Evolutionary conservation across 805 yeast species (phyloP), one percentile per base, ranked within the genome.

Genomic region (Barnettozyma salicaria): DNA sequence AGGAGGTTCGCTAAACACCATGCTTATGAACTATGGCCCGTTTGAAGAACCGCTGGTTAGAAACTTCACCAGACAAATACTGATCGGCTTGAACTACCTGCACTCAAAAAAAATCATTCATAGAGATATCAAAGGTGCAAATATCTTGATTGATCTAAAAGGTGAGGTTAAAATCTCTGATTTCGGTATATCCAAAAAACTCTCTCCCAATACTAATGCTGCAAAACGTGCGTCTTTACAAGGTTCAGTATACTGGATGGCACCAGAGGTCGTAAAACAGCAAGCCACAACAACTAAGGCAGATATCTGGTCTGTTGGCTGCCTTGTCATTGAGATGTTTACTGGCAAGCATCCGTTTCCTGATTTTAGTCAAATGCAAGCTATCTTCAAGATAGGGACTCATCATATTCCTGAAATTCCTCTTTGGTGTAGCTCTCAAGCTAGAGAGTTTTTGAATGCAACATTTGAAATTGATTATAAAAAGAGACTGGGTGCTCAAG

Each of bases 191-290:
- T 81, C 92, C 16, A 75, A 76, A 42, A 78, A 77, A 41, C 61
- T 78, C 7, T 80, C 83, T 27, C 77, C 83, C 23, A 58, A 57
- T 50, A 60, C 51, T 19, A n/a, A n/a, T n/a, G 56, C 48, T 24
- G 59, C 60, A 30, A 75, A 74, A 45, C 72, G 97, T 30, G 89
- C 85, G 2, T 87, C 96, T 0, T 63, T 87, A 36, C 97, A 90
- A 60, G 98, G 98, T 0, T 86, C 96, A 0, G 88, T 90, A 0
- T 92, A 81, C 55, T 92, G 98, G 97, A 92, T 92, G 98, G 97
- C 98, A 0, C 98, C 98, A 0, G 98, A 92, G 57, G 97, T 92
- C 7, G 97, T 92, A 13, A 86, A 88, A 52, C 97, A 89, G 54
- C 80, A 85, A 2, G 85, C 88, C 0, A 85, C 90, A 36, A 90